Evolutionary conservation across 1,284 basidiomycete genomes (phyloP), one percentile per base, ranked within the genome.

Genomic region (Trichosporon sp.): DNA sequence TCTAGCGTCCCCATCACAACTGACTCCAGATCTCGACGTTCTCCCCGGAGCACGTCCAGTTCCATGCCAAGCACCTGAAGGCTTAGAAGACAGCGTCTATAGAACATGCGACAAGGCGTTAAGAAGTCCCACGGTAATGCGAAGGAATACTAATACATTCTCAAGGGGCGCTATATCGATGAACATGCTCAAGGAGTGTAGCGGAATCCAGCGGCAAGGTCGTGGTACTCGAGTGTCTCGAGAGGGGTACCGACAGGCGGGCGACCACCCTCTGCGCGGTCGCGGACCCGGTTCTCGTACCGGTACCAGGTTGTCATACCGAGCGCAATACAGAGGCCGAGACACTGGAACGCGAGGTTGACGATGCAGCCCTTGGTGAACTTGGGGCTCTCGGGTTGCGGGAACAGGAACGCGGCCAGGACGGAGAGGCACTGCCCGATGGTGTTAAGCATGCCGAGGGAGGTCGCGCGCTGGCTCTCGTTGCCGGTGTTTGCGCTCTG

Each of bases 11-110:
- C 2, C 2, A 1, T 9, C n/a, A 56, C 65, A 42, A 64, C 66
- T 66, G 58, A 65, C 42, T 6, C 3, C 77, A 89, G 86, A 88
- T 91, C 76, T 89, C 88, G 29, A 90, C 89, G 0, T 92, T 91
- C 76, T 88, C 85, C 1, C 83, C 86, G n/a, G 85, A 84, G 65
- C 85, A 86, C 74, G 76, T 86, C 70, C 79, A 74, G 56, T 86
- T 77, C 78, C 85, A 86, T 69, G 84, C 85, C 25, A 81, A 84
- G 75, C 75, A 78, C 77, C 78, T 86, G 68, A 85, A 85, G 69
- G 80, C 81, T n/a, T 69, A 38, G 62, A 21, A 38, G 47, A 9
- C 38, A 5, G 38, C 38, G 15, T 18, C 38, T 9, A 53, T n/a
- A 42, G 62, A 63, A 60, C 2, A 60, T 60, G 56, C 56, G 23